phyloP scores from a whole-genome alignment of 2,329 filamentous ascomycete genomes.

The Alternaria incomplexa region DNA sequence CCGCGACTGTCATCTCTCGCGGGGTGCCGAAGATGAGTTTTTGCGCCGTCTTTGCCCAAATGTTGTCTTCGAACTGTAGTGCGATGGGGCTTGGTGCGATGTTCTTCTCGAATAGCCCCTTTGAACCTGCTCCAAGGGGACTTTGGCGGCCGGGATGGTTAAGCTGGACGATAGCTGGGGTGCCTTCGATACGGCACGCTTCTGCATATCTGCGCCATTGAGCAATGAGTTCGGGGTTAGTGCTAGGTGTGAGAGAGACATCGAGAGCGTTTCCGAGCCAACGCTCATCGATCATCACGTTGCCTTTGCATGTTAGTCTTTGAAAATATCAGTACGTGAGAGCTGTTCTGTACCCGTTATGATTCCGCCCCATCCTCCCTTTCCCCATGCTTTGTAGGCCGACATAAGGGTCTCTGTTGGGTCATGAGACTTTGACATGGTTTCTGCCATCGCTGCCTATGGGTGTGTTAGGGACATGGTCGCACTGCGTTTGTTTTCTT shows the following conservation, averaged over 20 bases:
- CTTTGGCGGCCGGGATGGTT: constrained; percentile 67
- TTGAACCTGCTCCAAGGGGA: constrained; percentile 48
- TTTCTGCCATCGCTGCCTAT: constrained; percentile 39
- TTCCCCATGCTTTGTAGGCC: constrained; percentile 58
- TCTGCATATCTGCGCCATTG: constrained; percentile 28
- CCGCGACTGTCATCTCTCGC: constrained; percentile 57
- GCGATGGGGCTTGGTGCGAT: constrained; percentile 53
- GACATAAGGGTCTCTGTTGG: constrained; percentile 54
- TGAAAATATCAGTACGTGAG: no score
- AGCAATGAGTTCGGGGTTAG: constrained; percentile 54
- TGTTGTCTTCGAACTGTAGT: constrained; percentile 28
- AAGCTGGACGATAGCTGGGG: constrained; percentile 63
- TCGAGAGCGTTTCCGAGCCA: background rate
- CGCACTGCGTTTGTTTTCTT: constrained; percentile 55
- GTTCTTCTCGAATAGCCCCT: constrained; percentile 44
- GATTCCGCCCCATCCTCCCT: constrained; percentile 51
- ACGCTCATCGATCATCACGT: constrained; percentile 1
- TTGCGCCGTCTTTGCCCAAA: constrained; percentile 55
- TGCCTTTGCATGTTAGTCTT: constrained; percentile 1
- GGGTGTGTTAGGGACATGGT: constrained; percentile 37
- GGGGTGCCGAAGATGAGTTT: constrained; percentile 52
- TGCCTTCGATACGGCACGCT: constrained; percentile 64
- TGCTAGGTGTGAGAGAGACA: constrained; percentile 57
- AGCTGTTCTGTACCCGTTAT: constrained; percentile 49
- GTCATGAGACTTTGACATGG: constrained; percentile 22